These are phyloP conservation scores for Eragrostis nindensis DNA, from an alignment of 176 grass and related monocot species.

Conservation along the genomic window DNA sequence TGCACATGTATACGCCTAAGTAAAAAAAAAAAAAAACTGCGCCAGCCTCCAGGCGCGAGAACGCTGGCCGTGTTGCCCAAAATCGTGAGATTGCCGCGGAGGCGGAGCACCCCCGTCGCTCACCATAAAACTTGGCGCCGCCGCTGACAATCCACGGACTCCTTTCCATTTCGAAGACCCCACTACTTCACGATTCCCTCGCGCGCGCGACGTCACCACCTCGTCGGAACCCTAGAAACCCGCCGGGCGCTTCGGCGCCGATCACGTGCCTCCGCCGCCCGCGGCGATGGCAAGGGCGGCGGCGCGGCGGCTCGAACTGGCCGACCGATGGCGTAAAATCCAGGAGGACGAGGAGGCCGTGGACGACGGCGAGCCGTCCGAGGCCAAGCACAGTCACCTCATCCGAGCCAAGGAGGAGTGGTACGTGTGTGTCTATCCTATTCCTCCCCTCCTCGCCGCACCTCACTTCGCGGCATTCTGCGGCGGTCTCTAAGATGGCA, in stretches of 20 bases:
- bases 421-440: conserved; percentile 43
- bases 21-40: neutral
- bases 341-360: conserved; percentile 67
- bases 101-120: neutral
- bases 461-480: neutral
- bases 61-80: neutral
- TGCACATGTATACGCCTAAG: too few relatives aligned
- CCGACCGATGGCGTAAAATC: conserved; percentile 72
- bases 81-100: neutral
- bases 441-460: neutral
- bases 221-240: conserved; percentile 41
- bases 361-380: conserved; percentile 43
- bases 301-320: conserved; percentile 46
- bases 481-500: neutral
- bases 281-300: conserved; percentile 45
- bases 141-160: neutral
- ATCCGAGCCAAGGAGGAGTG: conserved; percentile 67
- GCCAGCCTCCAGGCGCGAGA: neutral
- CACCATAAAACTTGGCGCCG: neutral
- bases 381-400: conserved; percentile 51
- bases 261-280: conserved; percentile 1
- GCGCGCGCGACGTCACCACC: neutral
- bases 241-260: neutral
- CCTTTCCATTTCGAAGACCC: neutral
- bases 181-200: neutral